Evolutionary conservation across 1,284 basidiomycete genomes (phyloP), one percentile per base, ranked within the genome.

Genomic region (Taiwanofungus camphoratus): DNA sequence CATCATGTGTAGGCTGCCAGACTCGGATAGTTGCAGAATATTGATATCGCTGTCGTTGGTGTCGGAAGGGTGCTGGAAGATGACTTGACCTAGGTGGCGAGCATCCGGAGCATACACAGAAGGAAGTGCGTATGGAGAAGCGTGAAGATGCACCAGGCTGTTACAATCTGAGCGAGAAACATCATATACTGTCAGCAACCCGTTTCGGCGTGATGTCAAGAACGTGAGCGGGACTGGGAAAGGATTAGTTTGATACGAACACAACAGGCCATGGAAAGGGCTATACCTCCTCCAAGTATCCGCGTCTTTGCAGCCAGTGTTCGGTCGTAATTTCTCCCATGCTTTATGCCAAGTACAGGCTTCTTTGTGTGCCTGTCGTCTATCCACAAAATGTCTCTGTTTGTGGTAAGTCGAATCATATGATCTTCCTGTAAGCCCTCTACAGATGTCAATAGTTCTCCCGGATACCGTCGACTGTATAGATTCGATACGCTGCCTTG

Each of bases 351-450:
- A 8, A 88, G 52, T 2, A 88, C 52, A 13, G 85, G 82, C 45
- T 64, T 74, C 18, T 56, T 57, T 11, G 71, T 59, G 54, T 69
- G 73, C 23, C 85, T 73, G 30, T 69, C 63, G 52, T 89, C 86
- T 22, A 87, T 56, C 83, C 83, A 88, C 12, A 82, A 46, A 16
- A 88, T 54, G 36, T 81, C 70, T 2, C 62, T 65, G 0, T 82
- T 87, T 0, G 83, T 77, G 27, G 68, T 71, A 4, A 84, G 52
- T 8, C 73, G 71, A 20, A 76, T 54, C 18, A 77, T 59, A 32
- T 71, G 58, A 48, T 78, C 70, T 6, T 60, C 51, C 4, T 46
- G 46, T 15, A 63, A 58, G 44, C 68, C 59, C 49, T 79, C 76
- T 24, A 80, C 61, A 27, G 69, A 75, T 0, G 79, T 81, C 16